Evolutionary conservation across 2,329 filamentous ascomycete species (phyloP), one percentile per base, ranked within the genome.

Genomic region (Aspergillus udagawae): DNA sequence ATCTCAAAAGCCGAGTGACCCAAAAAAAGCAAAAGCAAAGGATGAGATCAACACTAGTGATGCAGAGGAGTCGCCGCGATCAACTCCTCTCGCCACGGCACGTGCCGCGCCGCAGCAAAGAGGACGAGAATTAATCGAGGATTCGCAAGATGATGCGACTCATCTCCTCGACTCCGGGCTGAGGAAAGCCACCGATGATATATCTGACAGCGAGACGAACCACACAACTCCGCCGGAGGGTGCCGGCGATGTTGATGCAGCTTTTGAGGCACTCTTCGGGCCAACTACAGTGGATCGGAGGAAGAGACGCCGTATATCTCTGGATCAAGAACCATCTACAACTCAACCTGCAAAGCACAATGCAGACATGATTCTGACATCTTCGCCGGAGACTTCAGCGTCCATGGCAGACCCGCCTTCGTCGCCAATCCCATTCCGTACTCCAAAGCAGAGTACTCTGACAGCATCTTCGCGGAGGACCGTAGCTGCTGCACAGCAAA

Each of bases 241-340:
- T 5, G 38, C 52, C 1, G 54, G 55, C 1, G 52, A 61, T 5
- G 21, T 68, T 4, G 65, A 69, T 49, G 54, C 61, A 2, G 67
- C 69, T 23, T 65, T 69, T 21, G 69, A 76, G 38, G 65, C 63
- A 12, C 62, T 72, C 2, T 74, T 75, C 55, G 63, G 65, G 2
- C 52, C 66, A 12, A 47, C 44, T 1, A 60, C 63, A n/a, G 57
- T 60, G 23, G 60, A 65, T 44, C 59, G 65, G 12, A 60, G 63
- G 21, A 77, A 76, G 63, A 65, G 73, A 44, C 69, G 69, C 17
- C 72, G 73, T 17, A 57, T 71, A 27, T 67, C 65, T 23, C 29
- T 56, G 20, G 35, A 56, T 20, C 42, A 53, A 23, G 59, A 60
- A 38, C 55, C 32, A 3, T 45, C 57, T 2, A 47, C 21, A 17